Conservation (phyloP, 257 asterid genomes). For the Avicennia marina region DNA sequence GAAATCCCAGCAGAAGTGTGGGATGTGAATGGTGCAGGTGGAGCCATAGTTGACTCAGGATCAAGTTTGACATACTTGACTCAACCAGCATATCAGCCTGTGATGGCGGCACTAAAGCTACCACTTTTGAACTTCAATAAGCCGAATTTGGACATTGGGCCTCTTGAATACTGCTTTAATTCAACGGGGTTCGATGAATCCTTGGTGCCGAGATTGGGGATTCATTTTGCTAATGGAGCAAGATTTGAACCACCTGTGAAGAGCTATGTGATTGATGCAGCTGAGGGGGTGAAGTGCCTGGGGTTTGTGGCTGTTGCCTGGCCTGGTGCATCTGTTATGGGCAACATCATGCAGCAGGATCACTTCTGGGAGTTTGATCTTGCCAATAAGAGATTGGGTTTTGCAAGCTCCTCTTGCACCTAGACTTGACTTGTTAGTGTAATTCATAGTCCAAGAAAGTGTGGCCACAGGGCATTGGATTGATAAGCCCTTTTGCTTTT, state of each 20-base stretch:
- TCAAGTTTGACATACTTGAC: constrained; percentile 42
- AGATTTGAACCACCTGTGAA: constrained; percentile 45
- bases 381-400: constrained; percentile 43
- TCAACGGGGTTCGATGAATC: constrained; percentile 43
- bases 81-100: constrained; percentile 38
- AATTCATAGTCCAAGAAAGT: too few relatives aligned
- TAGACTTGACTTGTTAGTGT: too few relatives aligned
- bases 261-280: constrained; percentile 62
- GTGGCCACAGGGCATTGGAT: too few relatives aligned
- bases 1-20: constrained; percentile 41
- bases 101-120: constrained; percentile 32
- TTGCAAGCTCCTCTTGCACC: constrained; percentile 47
- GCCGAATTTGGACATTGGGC: constrained; percentile 26
- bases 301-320: constrained; percentile 37
- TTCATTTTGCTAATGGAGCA: constrained; percentile 55
- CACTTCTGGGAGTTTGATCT: constrained; percentile 59
- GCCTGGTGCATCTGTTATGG: constrained; percentile 56
- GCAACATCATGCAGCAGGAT: constrained; percentile 63
- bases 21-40: constrained; percentile 36
- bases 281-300: constrained; percentile 44
- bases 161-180: constrained; percentile 47
- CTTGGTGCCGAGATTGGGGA: constrained; percentile 41
- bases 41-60: constrained; percentile 50
- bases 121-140: constrained; percentile 23
- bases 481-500: too few relatives aligned